A percentile compares a stretch with the other conserved stretches of the same genome.
phyloP scores from a whole-genome alignment of 2,329 filamentous ascomycete species.

The Monilinia vaccinii-corymbosi region DNA sequence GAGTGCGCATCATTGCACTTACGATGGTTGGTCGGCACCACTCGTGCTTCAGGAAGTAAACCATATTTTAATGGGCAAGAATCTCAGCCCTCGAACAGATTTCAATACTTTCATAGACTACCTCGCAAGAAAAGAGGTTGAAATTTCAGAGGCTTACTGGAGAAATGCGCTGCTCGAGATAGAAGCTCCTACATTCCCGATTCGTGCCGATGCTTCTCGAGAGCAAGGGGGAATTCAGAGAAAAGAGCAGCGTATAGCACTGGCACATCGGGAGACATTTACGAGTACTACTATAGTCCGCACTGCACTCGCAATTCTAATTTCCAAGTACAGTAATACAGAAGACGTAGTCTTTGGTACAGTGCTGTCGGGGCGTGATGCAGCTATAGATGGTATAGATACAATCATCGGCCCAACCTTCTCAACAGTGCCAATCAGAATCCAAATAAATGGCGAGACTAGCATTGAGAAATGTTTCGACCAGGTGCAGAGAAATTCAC shows the following conservation, averaged over 20 bases:
- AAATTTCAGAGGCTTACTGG: slow-evolving; percentile 3
- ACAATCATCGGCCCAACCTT: slow-evolving; percentile 28
- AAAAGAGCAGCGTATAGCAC: background rate
- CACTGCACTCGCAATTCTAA: slow-evolving; percentile 3
- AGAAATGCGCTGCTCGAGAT: slow-evolving; percentile 21
- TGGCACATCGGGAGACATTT: background rate
- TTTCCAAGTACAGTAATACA: slow-evolving; percentile 27
- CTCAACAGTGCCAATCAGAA: background rate
- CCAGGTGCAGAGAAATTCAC: background rate
- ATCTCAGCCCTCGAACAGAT: too few relatives aligned
- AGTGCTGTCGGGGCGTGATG: slow-evolving; percentile 30
- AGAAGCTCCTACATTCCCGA: slow-evolving; percentile 38
- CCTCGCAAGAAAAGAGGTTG: slow-evolving; percentile 34
- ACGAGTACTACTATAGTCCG: background rate
- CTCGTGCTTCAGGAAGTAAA: slow-evolving; percentile 19
- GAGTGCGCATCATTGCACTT: slow-evolving; percentile 44
- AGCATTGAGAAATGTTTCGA: background rate
- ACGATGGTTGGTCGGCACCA: slow-evolving; percentile 53
- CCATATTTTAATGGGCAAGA: slow-evolving; percentile 12
- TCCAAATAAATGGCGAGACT: background rate
- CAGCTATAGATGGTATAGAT: slow-evolving; percentile 27
- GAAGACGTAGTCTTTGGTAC: slow-evolving; percentile 30
- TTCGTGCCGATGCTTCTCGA: background rate
- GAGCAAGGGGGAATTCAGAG: background rate
- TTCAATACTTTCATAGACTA: slow-evolving; percentile 35